Evolutionary conservation across 2,329 filamentous ascomycete genomes (phyloP), one percentile per base, ranked within the genome.

Genomic region (Trichoderma semiorbis): DNA sequence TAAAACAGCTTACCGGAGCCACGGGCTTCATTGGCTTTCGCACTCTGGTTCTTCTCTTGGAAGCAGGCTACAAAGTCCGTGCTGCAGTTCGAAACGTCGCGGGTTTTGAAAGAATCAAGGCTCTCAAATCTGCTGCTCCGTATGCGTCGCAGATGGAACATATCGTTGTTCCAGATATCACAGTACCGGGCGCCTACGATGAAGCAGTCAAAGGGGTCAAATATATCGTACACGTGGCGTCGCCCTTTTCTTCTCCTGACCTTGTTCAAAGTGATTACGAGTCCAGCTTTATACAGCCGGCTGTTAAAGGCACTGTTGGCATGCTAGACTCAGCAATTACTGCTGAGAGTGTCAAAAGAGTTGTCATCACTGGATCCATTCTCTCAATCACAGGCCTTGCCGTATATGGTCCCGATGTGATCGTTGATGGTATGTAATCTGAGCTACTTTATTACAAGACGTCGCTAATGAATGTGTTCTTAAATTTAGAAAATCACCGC

Each of bases 301-400:
- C 80, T n/a, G 74, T 84, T 32, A 76, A 79, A 60, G 81, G 80
- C 12, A 84, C 80, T 0, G 63, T 78, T 5, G 76, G 76, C 5
- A 78, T 85, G 5, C 76, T 85, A 2, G 73, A 80, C 21, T 77
- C 82, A 0, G 83, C 83, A 1, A 57, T 75, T 10, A 79, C 79
- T 64, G 67, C 70, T 8, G 72, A 75, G 1, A 77, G 75, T 0
- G 77, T 86, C 18, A 77, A 79, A 72, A 78, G 82, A 14, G 74
- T 85, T 8, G 80, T 85, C 24, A 82, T 86, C 66, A 85, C 84
- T 1, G 81, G 78, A 7, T 84, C 82, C 0, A 76, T 79, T n/a
- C 75, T 73, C 1, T 76, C 79, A 32, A 72, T 77, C 6, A 34
- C 58, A 8, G 30, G 60, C 4, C 18, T 47, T 5, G 28, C 14